These are phyloP conservation scores for Phoenix dactylifera DNA, from an alignment of 176 grass and related monocot species.

Conservation along the genomic window DNA sequence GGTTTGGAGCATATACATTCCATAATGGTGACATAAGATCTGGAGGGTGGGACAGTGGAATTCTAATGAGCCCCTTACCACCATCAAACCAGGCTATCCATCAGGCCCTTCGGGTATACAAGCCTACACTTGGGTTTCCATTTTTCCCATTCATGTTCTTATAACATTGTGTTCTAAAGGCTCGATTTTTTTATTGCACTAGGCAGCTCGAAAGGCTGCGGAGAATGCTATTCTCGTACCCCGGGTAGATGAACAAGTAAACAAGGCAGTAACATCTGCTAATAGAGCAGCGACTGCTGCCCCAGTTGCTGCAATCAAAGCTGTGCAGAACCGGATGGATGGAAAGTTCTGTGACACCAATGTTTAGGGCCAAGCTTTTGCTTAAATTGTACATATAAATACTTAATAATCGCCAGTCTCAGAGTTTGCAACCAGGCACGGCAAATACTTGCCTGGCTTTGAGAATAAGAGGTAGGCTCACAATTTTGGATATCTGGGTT, in stretches of 20 bases:
- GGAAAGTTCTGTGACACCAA: slow-evolving; percentile 55
- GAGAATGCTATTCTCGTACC: slow-evolving; percentile 21
- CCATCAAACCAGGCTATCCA: slow-evolving; percentile 27
- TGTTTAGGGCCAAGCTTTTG: slow-evolving; percentile 18
- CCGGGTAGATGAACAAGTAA: slow-evolving; percentile 43
- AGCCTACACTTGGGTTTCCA: no score
- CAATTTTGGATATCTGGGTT: no score
- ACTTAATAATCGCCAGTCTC: no score
- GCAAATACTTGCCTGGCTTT: no score
- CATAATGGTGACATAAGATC: slow-evolving; percentile 35
- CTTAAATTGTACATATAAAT: no score
- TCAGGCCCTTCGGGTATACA: slow-evolving; percentile 38
- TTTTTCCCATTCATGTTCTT: no score
- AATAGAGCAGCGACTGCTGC: slow-evolving; percentile 43
- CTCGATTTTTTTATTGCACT: neutral
- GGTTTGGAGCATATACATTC: slow-evolving; percentile 46
- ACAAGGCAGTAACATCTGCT: slow-evolving; percentile 39
- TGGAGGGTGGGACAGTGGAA: slow-evolving; percentile 42
- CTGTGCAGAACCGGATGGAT: slow-evolving; percentile 65
- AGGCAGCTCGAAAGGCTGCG: slow-evolving; percentile 39
- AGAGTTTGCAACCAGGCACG: no score
- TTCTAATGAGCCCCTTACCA: slow-evolving; percentile 24
- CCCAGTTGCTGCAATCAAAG: slow-evolving; percentile 49
- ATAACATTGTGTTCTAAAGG: neutral
- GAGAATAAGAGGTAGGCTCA: no score